Conservation (phyloP, 108 stramenopile genomes). For the Cyclotella atomus region DNA sequence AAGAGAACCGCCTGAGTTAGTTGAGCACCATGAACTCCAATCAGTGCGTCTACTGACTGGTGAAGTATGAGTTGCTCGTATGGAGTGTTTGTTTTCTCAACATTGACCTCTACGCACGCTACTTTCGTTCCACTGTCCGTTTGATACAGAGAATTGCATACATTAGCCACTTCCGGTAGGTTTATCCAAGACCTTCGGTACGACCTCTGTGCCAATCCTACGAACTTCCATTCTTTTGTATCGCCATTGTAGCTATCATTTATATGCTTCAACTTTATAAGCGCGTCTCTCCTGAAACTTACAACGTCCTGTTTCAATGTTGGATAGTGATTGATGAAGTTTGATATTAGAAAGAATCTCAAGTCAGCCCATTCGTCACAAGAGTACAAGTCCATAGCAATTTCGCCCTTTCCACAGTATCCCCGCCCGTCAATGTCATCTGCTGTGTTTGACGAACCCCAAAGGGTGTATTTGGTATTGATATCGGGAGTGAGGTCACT, state of each 20-base stretch:
- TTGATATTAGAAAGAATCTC: conserved; percentile 20
- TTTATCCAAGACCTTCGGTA: conserved; percentile 29
- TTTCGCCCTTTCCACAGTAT: conserved; percentile 4
- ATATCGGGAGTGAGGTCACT: neutral
- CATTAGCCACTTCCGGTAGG: conserved; percentile 26
- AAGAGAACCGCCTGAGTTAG: conserved; percentile 59
- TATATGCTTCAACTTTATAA: conserved; percentile 16
- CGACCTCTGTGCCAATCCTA: conserved; percentile 32
- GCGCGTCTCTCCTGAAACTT: conserved; percentile 3
- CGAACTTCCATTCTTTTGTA: conserved; percentile 31
- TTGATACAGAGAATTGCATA: conserved; percentile 34
- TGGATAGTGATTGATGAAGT: conserved; percentile 40
- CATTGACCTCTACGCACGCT: conserved; percentile 56
- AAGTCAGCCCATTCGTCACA: conserved; percentile 37
- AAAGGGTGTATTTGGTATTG: conserved; percentile 35
- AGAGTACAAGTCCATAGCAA: neutral
- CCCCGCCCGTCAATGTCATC: neutral
- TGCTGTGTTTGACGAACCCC: conserved; percentile 15
- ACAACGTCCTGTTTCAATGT: conserved; percentile 20
- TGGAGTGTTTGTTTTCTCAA: conserved; percentile 44
- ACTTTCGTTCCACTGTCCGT: conserved; percentile 17
- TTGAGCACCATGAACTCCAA: conserved; percentile 64
- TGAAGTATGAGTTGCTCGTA: conserved; percentile 56
- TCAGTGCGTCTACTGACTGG: conserved; percentile 57
- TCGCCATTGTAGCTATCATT: conserved; percentile 19